Conservation (phyloP, 768 basidiomycete species). For the Panus rudis region DNA sequence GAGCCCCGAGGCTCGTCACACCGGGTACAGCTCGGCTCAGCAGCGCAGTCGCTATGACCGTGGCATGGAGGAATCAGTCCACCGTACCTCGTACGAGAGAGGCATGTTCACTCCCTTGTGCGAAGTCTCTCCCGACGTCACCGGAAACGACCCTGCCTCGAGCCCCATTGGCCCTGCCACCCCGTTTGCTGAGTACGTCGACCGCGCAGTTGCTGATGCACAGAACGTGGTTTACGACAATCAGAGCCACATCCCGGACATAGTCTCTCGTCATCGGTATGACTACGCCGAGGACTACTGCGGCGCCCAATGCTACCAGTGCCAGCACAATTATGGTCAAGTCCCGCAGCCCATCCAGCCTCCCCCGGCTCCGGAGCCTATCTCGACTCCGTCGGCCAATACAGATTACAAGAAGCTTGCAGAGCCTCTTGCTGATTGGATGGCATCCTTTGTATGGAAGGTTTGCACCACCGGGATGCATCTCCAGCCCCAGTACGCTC, state of each 20-base stretch:
- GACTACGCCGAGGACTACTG: slow-evolving; percentile 19
- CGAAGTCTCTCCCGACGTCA: slow-evolving; percentile 52
- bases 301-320: slow-evolving; percentile 23
- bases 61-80: too few species aligned
- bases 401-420: slow-evolving; percentile 63
- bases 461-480: slow-evolving; percentile 68
- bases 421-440: slow-evolving; percentile 74
- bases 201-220: slow-evolving; percentile 54
- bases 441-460: slow-evolving; percentile 77
- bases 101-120: slow-evolving; percentile 56
- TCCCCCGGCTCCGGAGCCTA: slow-evolving; percentile 33
- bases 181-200: slow-evolving; percentile 71
- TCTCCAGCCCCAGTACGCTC: slow-evolving; percentile 46
- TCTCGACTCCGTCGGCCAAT: slow-evolving; percentile 44
- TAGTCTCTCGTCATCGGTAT: too few species aligned
- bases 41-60: neutral
- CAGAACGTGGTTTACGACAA: slow-evolving; percentile 6
- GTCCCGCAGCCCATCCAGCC: slow-evolving; percentile 25
- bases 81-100: slow-evolving; percentile 18
- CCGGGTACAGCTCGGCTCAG: neutral
- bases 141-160: slow-evolving; percentile 46
- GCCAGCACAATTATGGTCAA: slow-evolving; percentile 15
- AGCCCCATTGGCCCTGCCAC: slow-evolving; percentile 73
- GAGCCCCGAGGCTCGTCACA: slow-evolving; percentile 2
- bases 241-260: slow-evolving; percentile 3